A percentile compares a stretch with the other conserved stretches of the same genome.
phyloP scores from a whole-genome alignment of 2,329 filamentous ascomycete species.

The Fusarium setosum region DNA sequence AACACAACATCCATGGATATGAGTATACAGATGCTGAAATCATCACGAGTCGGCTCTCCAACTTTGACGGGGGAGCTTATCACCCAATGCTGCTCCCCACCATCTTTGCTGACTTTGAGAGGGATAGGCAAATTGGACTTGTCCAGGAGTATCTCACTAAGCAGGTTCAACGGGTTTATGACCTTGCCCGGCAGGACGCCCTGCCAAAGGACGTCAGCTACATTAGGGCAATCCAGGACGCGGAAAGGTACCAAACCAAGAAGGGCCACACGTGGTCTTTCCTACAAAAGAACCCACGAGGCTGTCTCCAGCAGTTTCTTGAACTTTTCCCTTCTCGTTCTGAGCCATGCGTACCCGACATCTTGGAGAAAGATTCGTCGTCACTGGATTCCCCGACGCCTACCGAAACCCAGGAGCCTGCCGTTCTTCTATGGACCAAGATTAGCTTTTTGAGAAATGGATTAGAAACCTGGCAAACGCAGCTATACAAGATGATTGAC shows the following conservation, averaged over 20 bases:
- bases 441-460: conserved; percentile 31
- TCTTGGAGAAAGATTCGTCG: too few relatives aligned
- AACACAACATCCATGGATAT: neutral
- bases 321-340: neutral
- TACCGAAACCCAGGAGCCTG: neutral
- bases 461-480: conserved; percentile 28
- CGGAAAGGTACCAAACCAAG: neutral
- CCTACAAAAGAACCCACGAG: too few relatives aligned
- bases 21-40: neutral
- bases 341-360: neutral
- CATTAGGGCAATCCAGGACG: neutral
- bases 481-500: conserved; percentile 35
- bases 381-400: too few relatives aligned
- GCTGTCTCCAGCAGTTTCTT: neutral
- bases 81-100: conserved; percentile 30
- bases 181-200: neutral
- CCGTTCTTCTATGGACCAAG: conserved; percentile 27
- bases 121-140: conserved; percentile 22
- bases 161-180: neutral
- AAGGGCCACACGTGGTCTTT: too few relatives aligned
- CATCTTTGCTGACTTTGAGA: conserved; percentile 30
- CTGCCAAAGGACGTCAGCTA: neutral
- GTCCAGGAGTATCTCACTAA: neutral
- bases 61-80: conserved; percentile 8
- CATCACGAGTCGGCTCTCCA: conserved; percentile 1